Evolutionary conservation across 108 stramenopile species (phyloP).

Genomic region (Pseudonitzschia pungens): DNA sequence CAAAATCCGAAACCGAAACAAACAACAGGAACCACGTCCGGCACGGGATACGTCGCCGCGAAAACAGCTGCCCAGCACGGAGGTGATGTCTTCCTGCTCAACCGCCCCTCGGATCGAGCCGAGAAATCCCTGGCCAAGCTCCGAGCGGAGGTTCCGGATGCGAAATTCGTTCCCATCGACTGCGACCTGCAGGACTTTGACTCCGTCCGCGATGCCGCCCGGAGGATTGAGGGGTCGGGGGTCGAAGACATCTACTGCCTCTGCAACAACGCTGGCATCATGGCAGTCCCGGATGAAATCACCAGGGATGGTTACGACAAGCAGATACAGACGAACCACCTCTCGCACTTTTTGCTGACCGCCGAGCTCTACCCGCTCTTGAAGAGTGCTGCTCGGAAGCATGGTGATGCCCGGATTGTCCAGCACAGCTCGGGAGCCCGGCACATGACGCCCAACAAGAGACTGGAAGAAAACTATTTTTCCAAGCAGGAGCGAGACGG

Average conservation of each 20-base stretch:
- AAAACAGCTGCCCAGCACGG: slow-evolving; percentile 21
- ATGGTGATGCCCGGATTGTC: slow-evolving; percentile 56
- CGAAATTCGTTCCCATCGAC: slow-evolving; percentile 36
- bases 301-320: slow-evolving; percentile 63
- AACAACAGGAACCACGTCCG: slow-evolving; percentile 9
- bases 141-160: slow-evolving; percentile 17
- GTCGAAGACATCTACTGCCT: slow-evolving; percentile 34
- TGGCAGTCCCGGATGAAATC: slow-evolving; percentile 38
- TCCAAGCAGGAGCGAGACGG: slow-evolving; percentile 33
- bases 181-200: slow-evolving; percentile 49
- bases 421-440: slow-evolving; percentile 40
- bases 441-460: slow-evolving; percentile 21
- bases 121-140: slow-evolving; percentile 4
- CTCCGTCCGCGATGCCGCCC: slow-evolving; percentile 35
- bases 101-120: slow-evolving; percentile 19
- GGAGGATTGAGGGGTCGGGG: slow-evolving; percentile 27
- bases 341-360: slow-evolving; percentile 63
- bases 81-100: slow-evolving; percentile 28
- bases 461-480: slow-evolving; percentile 52
- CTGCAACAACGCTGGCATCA: slow-evolving; percentile 59
- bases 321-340: slow-evolving; percentile 56
- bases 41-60: slow-evolving; percentile 29
- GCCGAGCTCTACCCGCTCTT: slow-evolving; percentile 40
- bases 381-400: slow-evolving; percentile 4
- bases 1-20: no score